These are phyloP conservation scores for Stachybotrys echinatus DNA, from an alignment of 2,329 filamentous ascomycete species.

Conservation along the genomic window DNA sequence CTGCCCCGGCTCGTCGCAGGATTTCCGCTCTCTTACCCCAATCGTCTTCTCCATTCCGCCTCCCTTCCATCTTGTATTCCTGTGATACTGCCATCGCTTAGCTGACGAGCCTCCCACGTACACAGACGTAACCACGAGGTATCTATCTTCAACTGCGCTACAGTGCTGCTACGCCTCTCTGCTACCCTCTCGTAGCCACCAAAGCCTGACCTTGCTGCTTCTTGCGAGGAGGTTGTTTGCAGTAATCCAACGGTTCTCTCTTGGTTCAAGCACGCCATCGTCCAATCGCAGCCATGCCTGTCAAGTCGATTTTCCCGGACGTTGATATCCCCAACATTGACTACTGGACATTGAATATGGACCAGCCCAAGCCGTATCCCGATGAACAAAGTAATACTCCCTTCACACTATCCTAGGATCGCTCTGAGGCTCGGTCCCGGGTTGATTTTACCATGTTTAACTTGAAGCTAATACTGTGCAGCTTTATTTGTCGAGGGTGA, in stretches of 20 bases:
- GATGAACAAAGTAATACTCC: slow-evolving; percentile 63
- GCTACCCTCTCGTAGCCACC: not conserved
- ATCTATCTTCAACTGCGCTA: too few relatives aligned
- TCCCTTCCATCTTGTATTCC: not conserved
- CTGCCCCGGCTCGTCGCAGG: not conserved
- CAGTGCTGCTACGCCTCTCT: too few relatives aligned
- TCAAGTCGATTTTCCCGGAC: slow-evolving; percentile 58
- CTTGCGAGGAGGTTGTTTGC: not conserved
- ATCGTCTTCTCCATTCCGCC: not conserved
- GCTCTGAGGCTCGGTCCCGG: slow-evolving; percentile 1
- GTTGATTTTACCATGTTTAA: slow-evolving; percentile 4
- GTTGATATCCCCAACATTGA: slow-evolving; percentile 70
- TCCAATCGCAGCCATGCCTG: slow-evolving; percentile 52
- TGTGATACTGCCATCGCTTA: too few relatives aligned
- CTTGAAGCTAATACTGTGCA: slow-evolving; percentile 25
- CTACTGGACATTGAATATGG: slow-evolving; percentile 75
- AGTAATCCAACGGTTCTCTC: not conserved
- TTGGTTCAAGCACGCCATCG: not conserved
- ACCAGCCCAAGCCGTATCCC: slow-evolving; percentile 60
- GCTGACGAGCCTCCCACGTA: too few relatives aligned
- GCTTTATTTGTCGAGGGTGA: slow-evolving; percentile 75
- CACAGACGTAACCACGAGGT: too few relatives aligned
- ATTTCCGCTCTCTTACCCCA: not conserved
- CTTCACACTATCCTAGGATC: not conserved
- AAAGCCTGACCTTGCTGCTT: not conserved